Evolutionary conservation across 805 yeast species (phyloP).

Genomic region (Kazachstania psychrophila): DNA sequence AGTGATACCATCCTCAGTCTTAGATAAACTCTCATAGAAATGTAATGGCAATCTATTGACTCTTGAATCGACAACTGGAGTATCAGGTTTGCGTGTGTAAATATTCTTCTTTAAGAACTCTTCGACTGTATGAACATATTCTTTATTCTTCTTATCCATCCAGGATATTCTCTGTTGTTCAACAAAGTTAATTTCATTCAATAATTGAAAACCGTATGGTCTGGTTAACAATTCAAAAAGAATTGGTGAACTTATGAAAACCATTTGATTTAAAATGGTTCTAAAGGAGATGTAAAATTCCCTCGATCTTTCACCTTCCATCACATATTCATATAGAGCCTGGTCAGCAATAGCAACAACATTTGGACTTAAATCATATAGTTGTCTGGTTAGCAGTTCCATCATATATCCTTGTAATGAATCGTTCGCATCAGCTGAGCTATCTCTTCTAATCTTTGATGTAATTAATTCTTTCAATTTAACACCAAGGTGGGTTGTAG

Average conservation of each 20-base stretch:
- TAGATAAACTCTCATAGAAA: conserved; percentile 71
- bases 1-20: conserved; percentile 71
- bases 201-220: conserved; percentile 58
- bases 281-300: conserved; percentile 18
- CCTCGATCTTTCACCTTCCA: conserved; percentile 31
- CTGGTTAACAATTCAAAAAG: conserved; percentile 56
- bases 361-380: conserved; percentile 55
- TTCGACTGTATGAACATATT: conserved; percentile 44
- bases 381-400: conserved; percentile 49
- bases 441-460: not conserved
- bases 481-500: conserved; percentile 44
- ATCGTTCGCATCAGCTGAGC: not conserved
- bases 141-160: conserved; percentile 40
- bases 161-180: conserved; percentile 60
- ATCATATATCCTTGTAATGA: conserved; percentile 21
- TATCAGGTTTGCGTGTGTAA: not conserved
- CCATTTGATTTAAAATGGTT: conserved; percentile 35
- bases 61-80: conserved; percentile 1
- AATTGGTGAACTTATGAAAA: conserved; percentile 46
- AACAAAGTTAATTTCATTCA: conserved; percentile 50
- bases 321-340: conserved; percentile 43
- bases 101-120: conserved; percentile 19
- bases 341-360: conserved; percentile 51
- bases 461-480: conserved; percentile 12
- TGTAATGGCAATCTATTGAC: conserved; percentile 42